phyloP scores from a whole-genome alignment of 2,329 filamentous ascomycete genomes.

The Botrytis elliptica region DNA sequence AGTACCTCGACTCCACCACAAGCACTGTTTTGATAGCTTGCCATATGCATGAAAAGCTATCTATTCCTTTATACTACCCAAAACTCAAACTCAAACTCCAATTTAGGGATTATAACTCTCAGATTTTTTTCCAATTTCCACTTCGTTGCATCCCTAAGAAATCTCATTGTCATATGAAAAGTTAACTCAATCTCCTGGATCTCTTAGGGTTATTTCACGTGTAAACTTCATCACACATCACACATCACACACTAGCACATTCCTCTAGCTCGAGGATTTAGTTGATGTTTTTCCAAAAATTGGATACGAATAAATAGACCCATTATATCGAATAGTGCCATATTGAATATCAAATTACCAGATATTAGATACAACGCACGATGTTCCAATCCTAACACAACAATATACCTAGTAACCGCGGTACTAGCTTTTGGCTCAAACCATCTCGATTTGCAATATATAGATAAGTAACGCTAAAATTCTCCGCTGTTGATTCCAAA shows the following conservation, averaged over 20 bases:
- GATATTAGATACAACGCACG: background rate
- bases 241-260: too few relatives aligned
- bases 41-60: background rate
- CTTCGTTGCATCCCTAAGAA: fast-evolving
- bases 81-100: background rate
- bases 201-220: too few relatives aligned
- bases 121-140: background rate
- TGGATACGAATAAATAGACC: background rate
- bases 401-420: background rate
- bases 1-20: background rate
- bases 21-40: background rate
- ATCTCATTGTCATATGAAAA: too few relatives aligned
- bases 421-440: background rate
- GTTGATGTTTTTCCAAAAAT: too few relatives aligned
- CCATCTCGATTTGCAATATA: too few relatives aligned
- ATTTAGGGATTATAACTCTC: fast-evolving
- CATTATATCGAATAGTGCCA: background rate
- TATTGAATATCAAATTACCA: background rate
- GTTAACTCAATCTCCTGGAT: too few relatives aligned
- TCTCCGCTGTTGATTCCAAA: background rate
- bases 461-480: too few relatives aligned
- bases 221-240: too few relatives aligned
- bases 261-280: background rate
- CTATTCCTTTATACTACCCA: background rate
- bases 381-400: background rate